Base-by-base conservation (phyloP, 768 basidiomycete genomes). In the Mrakia blollopis region DNA sequence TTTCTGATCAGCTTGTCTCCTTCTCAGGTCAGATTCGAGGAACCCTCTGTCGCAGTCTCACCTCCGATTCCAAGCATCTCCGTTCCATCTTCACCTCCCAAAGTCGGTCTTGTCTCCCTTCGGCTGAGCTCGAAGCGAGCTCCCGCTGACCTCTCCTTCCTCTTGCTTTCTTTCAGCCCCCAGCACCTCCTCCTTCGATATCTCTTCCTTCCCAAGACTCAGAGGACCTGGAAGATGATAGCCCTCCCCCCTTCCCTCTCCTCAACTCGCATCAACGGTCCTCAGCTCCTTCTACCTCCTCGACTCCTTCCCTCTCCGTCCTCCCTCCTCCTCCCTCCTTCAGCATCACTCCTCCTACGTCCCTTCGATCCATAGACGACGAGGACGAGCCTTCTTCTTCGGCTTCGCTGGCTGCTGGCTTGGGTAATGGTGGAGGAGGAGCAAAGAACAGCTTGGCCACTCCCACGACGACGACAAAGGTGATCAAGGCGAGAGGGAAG, bases 401-500 rank as follows among this genome's bases (percentile, higher is more conserved):
- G 41, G 35, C n/a, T 37, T 74, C 70, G 28, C 62, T 9, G 35
- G n/a, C n/a, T 8, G 57, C 57, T 57, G 32, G 69, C 39, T 47
- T 39, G 7, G 52, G 4, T n/a, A n/a, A n/a, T 44, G 57, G 25
- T 18, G 67, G 0, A 23, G 52, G 23, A 80, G 80, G 6, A n/a
- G 50, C 72, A 37, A 44, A 54, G 10, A 47, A 69, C 37, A 61
- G 75, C 25, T 74, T 79, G 30, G 73, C 87, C 3, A 85, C 87
- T 11, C 90, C 90, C 1, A 85, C 87, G n/a, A 86, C 87, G 13
- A 91, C 91, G 23, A 90, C 88, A 10, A 87, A 87, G 79, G 89
- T 89, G 68, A 80, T 81, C 28, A 82, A 80, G 70, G 83, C 82
- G 72, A 85, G 89, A 30, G 87, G 86, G 41, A 98, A 95, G 85